Evolutionary conservation across 2,329 filamentous ascomycete genomes (phyloP).

Genomic region (Paraphaeosphaeria sporulosa): DNA sequence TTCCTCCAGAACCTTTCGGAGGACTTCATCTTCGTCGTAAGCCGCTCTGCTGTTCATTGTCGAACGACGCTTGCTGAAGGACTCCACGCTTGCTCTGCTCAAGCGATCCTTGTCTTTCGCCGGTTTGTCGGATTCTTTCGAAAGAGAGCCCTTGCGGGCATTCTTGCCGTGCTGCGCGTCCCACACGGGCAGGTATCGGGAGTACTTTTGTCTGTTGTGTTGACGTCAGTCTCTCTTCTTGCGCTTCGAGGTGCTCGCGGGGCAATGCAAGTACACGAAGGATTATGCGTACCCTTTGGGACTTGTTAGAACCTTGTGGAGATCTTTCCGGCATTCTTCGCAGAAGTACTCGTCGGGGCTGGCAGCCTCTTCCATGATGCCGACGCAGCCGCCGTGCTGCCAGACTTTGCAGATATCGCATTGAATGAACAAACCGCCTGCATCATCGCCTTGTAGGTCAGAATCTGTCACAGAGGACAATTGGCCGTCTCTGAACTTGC

Average conservation of each 20-base stretch:
- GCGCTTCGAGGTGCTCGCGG: slow-evolving; percentile 17
- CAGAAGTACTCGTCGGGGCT: slow-evolving; percentile 98
- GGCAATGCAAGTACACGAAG: slow-evolving; percentile 18
- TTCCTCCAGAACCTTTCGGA: slow-evolving; percentile 90
- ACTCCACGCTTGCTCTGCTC: slow-evolving; percentile 61
- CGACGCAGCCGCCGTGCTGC: slow-evolving; percentile 98
- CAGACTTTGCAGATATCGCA: slow-evolving; percentile 98
- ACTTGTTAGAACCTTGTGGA: slow-evolving; percentile 83
- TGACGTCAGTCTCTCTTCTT: slow-evolving; percentile 9
- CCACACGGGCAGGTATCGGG: slow-evolving; percentile 68
- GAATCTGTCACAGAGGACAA: slow-evolving; percentile 65
- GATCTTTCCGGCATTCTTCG: slow-evolving; percentile 89
- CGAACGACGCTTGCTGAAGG: slow-evolving; percentile 81
- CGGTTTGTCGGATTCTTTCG: slow-evolving; percentile 67
- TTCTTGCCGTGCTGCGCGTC: slow-evolving; percentile 59
- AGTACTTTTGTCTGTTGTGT: slow-evolving; percentile 65
- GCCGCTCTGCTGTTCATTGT: slow-evolving; percentile 98
- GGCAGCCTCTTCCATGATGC: slow-evolving; percentile 91
- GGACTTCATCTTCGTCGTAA: slow-evolving; percentile 91
- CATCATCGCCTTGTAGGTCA: slow-evolving; percentile 67
- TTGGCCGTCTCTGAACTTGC: slow-evolving; percentile 55
- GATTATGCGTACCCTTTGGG: slow-evolving; percentile 77
- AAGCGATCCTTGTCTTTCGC: slow-evolving; percentile 63
- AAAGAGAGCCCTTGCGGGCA: slow-evolving; percentile 68
- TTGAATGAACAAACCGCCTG: slow-evolving; percentile 95